Evolutionary conservation across 2,329 filamentous ascomycete species (phyloP).

Genomic region (Exophiala dermatitidis): DNA sequence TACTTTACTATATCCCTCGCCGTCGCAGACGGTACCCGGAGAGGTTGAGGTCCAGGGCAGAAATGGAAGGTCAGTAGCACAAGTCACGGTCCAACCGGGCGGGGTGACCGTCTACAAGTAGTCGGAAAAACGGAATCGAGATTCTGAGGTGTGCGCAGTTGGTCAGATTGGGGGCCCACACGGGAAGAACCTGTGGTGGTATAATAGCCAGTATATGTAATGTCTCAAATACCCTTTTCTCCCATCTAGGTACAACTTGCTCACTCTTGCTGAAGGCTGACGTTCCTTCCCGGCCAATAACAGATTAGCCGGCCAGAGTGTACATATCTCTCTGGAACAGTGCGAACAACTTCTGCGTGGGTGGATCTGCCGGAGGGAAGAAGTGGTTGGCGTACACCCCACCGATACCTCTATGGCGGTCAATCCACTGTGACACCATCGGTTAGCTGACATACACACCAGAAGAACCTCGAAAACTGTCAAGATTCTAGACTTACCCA

Average conservation of each 20-base stretch:
- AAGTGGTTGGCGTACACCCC: not conserved
- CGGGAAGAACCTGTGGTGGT: no score
- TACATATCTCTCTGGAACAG: slow-evolving; percentile 6
- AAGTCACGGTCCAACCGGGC: slow-evolving; percentile 3
- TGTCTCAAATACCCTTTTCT: no score
- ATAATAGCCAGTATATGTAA: not conserved
- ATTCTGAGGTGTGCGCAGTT: not conserved
- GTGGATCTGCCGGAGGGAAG: not conserved
- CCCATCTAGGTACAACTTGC: no score
- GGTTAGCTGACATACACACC: not conserved
- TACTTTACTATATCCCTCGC: not conserved
- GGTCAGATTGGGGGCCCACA: no score
- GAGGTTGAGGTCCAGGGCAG: not conserved
- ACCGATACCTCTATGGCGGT: not conserved
- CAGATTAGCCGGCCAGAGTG: not conserved
- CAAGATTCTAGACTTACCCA: slow-evolving; percentile 13
- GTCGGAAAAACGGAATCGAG: not conserved
- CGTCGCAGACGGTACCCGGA: not conserved
- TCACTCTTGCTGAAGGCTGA: no score
- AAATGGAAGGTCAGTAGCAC: slow-evolving; percentile 5
- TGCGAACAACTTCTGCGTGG: not conserved
- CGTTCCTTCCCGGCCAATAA: no score
- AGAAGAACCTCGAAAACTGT: no score
- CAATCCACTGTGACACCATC: slow-evolving; percentile 1
- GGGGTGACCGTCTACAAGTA: slow-evolving; percentile 9